Base-by-base conservation (phyloP, 1,284 basidiomycete species). In the Ustilago sp. region DNA sequence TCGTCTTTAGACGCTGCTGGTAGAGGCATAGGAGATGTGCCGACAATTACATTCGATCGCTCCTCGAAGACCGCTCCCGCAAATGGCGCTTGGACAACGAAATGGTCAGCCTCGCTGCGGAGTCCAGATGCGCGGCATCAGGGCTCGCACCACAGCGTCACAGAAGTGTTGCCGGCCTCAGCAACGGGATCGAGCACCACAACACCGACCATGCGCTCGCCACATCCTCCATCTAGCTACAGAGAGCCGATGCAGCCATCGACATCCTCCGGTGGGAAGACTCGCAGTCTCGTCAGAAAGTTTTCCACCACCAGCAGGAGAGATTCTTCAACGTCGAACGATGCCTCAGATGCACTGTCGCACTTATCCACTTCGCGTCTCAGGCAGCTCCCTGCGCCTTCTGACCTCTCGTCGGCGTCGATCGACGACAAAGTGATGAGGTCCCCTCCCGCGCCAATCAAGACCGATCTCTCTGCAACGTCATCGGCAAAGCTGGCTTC, bases 401-500 rank as follows among this genome's bases (percentile, higher is more conserved):
- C 43, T 45, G 43, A 23, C 19, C 55, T 15, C 12, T 13, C 2
- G n/a, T 39, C 23, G 8, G 19, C 53, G n/a, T 5, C 38, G 12
- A 23, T n/a, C 41, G 19, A 45, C 48, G 8, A 8, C 9, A 50
- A 32, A 50, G 48, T 9, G 8, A 39, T 39, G 4, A 50, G 8
- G 7, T 9, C 28, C 4, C 13, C n/a, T 9, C 19, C 38, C 11
- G n/a, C 38, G n/a, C 23, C 48, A 9, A 13, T 23, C 12, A 53
- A 35, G 15, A 13, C 55, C 38, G 70, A 73, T 34, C 38, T 68
- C 13, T 63, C 73, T n/a, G 47, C 52, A 23, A 74, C 74, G 75
- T 57, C 63, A 0, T 75, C 76, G 11, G 34, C 62, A 15, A 59
- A 78, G 23, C 65, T 83, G 3, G 81, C 80, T 0, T 35, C 43